Base-by-base conservation (phyloP, 495 filamentous ascomycete genomes). In the Cetradonia linearis region DNA sequence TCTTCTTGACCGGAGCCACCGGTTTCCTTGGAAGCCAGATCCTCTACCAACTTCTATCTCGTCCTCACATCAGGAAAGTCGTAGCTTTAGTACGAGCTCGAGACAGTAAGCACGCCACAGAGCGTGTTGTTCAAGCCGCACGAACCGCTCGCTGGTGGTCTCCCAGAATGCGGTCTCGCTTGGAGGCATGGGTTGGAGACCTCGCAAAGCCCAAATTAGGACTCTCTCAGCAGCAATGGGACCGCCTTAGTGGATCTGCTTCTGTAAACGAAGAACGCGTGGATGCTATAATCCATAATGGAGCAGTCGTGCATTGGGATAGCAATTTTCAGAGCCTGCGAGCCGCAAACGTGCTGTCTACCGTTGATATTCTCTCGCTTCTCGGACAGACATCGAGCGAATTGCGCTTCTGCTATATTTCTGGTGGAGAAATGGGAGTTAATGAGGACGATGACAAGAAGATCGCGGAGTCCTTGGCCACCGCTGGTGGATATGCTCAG, bases 251-350 rank as follows among this genome's bases (percentile, higher is more conserved):
- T 44, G 63, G 64, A 28, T 10, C 60, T 46, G 33, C 40, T 13
- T n/a, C n/a, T n/a, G 13, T 50, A 11, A 53, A 52, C 2, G 58
- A 36, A 6, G 56, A 63, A 16, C 38, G 53, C 5, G 63, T 70
- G 34, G 62, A 68, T 36, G 61, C 66, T 7, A 63, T 72, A 14
- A 71, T 73, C 34, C 71, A 73, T 56, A 71, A 70, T 38, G 72
- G 67, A 11, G 71, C 71, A 16, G 6, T 38, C 20, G 70, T 73
- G 25, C 58, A 72, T 46, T 74, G 67, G 68, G 49, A 63, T 23
- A 62, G 61, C 11, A 42, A 33, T 23, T 71, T 62, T 36, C 42
- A 40, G 28, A 53, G 50, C 11, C 59, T 74, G 2, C 62, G 68
- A 58, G 37, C 58, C 1, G 56, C 59, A 14, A 74, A 74, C 59